Evolutionary conservation across 2,329 filamentous ascomycete genomes (phyloP), one percentile per base, ranked within the genome.

Genomic region (Zopfia rhizophila): DNA sequence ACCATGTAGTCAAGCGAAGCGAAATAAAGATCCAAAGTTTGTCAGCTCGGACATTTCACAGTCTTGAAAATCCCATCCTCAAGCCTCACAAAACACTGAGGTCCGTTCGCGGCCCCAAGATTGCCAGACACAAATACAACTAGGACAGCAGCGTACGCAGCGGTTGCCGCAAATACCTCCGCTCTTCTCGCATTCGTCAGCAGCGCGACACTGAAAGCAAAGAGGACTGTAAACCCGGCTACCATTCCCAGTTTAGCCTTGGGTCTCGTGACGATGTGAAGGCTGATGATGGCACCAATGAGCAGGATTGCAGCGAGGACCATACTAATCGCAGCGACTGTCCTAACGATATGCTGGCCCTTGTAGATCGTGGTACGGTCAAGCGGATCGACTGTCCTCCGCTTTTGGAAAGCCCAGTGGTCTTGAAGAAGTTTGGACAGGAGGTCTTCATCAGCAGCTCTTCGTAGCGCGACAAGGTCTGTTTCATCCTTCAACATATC

Each of bases 251-350:
- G 38, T 40, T 59, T 60, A 6, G 50, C 46, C 14, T 40, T 37
- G 3, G 21, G 8, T 2, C 62, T 45, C 18, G 47, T 25, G 12
- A 37, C 18, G 10, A 21, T 28, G 36, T 63, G 55, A 3, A 66
- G 22, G 17, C 31, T 59, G 1, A 58, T 43, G 6, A 65, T 61
- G 3, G 63, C 55, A 2, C 53, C 57, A 7, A 66, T 52, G 5
- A 66, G 42, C 4, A 64, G 37, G 3, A 60, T 22, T 3, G 57
- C 57, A 7, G 61, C 57, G 3, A 57, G 41, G 0, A 45, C 12
- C n/a, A 55, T 28, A 14, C 39, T 44, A 11, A 56, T 22, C 1
- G 32, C 30, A 1, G 32, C 32, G 3, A 58, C 54, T 1, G 49
- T 57, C 2, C 42, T 38, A 3, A 45, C 32, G 7, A 60, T 32